Evolutionary conservation across 495 filamentous ascomycete genomes (phyloP).

Genomic region (Lasiosphaeris hirsuta): DNA sequence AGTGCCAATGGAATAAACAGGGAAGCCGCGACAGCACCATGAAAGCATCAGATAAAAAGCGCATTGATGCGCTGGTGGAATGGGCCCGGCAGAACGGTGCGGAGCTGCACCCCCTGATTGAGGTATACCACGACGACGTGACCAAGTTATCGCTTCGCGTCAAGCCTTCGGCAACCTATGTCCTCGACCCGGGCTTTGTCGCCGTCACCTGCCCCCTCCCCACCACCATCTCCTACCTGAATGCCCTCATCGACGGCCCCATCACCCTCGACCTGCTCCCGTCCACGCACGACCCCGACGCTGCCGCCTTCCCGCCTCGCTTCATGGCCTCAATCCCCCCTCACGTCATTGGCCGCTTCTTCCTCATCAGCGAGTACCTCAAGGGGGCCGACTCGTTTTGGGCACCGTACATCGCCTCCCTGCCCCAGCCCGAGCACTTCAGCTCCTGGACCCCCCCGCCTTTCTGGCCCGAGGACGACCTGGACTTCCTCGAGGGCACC

Average conservation of each 20-base stretch:
- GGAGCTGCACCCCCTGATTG: constrained; percentile 38
- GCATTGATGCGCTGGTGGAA: constrained; percentile 20
- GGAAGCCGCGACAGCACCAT: constrained; percentile 9
- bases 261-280: not conserved
- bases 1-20: too few species aligned
- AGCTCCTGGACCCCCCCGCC: constrained; percentile 38
- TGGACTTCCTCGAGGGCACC: constrained; percentile 46
- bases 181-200: constrained; percentile 23
- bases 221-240: constrained; percentile 44
- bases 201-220: constrained; percentile 38
- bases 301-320: constrained; percentile 31
- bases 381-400: constrained; percentile 45
- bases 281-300: not conserved
- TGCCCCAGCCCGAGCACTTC: constrained; percentile 47
- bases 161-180: constrained; percentile 18
- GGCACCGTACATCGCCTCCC: constrained; percentile 48
- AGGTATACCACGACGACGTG: constrained; percentile 42
- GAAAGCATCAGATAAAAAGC: constrained; percentile 20
- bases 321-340: constrained; percentile 40
- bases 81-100: constrained; percentile 41
- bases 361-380: constrained; percentile 47
- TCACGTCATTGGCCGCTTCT: constrained; percentile 47
- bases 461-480: constrained; percentile 45
- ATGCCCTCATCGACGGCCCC: constrained; percentile 37
- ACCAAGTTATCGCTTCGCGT: constrained; percentile 45